Evolutionary conservation across 108 stramenopile genomes (phyloP), one percentile per base, ranked within the genome.

Genomic region (Nitzschia inconspicua): DNA sequence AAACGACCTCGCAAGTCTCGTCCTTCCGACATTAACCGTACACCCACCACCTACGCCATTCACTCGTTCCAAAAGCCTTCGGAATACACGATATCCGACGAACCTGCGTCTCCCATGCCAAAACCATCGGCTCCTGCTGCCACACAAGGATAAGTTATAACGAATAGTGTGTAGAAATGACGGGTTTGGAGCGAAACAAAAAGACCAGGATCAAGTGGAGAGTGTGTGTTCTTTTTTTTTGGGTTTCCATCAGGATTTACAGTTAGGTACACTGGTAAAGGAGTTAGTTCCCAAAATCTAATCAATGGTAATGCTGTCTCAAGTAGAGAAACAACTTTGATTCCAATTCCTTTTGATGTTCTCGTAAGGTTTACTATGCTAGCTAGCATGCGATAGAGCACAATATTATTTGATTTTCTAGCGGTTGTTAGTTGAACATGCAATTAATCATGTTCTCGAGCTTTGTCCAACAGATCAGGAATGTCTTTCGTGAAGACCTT

Each of bases 401-500:
- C n/a, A n/a, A n/a, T n/a, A n/a, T n/a, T n/a, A 14, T 26, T 14
- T 23, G 4, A 22, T 48, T 23, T 48, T 48, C 26, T 48, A 48
- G 18, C 47, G 10, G 26, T 19, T 4, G 5, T 24, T 30, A 51
- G 29, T 30, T 30, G 20, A 36, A 8, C 35, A 54, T 32, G 3
- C 3, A 20, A 32, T 37, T 54, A 53, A 31, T 66, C 54, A 20
- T 76, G 75, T 56, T 74, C 57, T 47, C 77, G 79, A 0, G 88
- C 88, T 57, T 72, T 68, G 56, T 91, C 88, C 63, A 95, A 64
- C 26, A 97, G 74, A 14, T 76, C 77, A 22, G 96, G 96, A 28
- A 97, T 97, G 26, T 93, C 83, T 24, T 77, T 76, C 23, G 83
- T 75, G 40, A 97, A 90, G 0, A 93, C 91, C 44, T 82, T 82